These are phyloP conservation scores for Coemansia sp. DNA, from an alignment of 192 early-diverging fungal species.

Conservation along the genomic window DNA sequence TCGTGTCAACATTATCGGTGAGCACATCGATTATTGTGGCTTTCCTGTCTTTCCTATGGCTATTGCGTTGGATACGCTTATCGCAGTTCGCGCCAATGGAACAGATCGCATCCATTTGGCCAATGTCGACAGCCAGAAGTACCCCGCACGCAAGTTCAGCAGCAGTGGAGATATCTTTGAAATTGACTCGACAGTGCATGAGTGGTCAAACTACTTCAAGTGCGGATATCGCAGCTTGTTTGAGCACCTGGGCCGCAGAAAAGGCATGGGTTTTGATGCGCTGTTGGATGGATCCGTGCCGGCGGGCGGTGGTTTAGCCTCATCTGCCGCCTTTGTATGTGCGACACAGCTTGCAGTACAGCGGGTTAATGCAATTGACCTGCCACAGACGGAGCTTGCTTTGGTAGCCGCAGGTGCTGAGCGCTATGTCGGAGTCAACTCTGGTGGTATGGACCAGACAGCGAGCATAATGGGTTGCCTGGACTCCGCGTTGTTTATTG, in stretches of 20 bases:
- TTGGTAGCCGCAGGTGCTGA: conserved; percentile 76
- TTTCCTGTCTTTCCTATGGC: conserved; percentile 96
- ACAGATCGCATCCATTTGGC: conserved; percentile 23
- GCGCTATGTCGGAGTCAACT: conserved; percentile 78
- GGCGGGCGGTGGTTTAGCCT: conserved; percentile 84
- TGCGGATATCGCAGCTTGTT: conserved; percentile 67
- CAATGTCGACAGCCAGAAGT: conserved; percentile 30
- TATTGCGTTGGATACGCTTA: conserved; percentile 63
- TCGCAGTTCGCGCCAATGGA: conserved; percentile 37
- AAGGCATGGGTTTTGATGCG: conserved; percentile 58
- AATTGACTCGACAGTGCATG: conserved; percentile 67
- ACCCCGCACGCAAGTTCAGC: conserved; percentile 30
- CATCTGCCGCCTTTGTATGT: conserved; percentile 85
- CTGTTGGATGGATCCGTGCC: conserved; percentile 84
- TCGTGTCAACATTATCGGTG: conserved; percentile 95
- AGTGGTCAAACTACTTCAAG: conserved; percentile 93
- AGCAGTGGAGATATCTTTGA: conserved; percentile 50
- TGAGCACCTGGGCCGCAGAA: conserved; percentile 33
- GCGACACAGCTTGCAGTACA: conserved; percentile 70
- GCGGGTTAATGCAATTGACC: conserved; percentile 25
- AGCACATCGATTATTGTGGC: conserved; percentile 96
- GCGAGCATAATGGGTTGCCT: conserved; percentile 79
- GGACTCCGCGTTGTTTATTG: conserved; percentile 74
- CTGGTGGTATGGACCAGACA: conserved; percentile 88
- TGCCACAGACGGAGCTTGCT: conserved; percentile 44